phyloP scores from a whole-genome alignment of 805 yeast species.

The Candida insectorum region DNA sequence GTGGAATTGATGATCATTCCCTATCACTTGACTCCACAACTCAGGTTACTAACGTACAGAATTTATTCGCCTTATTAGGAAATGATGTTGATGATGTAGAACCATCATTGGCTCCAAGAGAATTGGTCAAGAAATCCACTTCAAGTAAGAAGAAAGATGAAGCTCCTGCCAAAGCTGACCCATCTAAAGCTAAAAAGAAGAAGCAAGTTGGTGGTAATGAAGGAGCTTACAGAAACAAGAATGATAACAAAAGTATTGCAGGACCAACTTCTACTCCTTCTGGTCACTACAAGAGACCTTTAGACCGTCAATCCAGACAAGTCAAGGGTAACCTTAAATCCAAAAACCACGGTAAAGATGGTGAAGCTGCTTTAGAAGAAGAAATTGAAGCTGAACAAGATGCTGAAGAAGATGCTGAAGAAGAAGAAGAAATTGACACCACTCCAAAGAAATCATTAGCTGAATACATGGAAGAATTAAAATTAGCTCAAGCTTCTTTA shows the following conservation, averaged over 20 bases:
- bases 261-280: slow-evolving; percentile 51
- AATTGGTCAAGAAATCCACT: slow-evolving; percentile 75
- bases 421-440: slow-evolving; percentile 37
- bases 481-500: slow-evolving; percentile 42
- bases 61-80: slow-evolving; percentile 80
- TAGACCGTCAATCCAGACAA: slow-evolving; percentile 85
- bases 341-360: slow-evolving; percentile 83
- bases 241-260: slow-evolving; percentile 68
- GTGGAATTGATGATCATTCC: too few species aligned
- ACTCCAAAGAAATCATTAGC: slow-evolving; percentile 66
- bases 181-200: slow-evolving; percentile 71
- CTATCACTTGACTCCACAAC: too few species aligned
- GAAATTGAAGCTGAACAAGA: slow-evolving; percentile 43
- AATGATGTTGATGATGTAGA: slow-evolving; percentile 85
- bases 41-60: slow-evolving; percentile 36
- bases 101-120: slow-evolving; percentile 59
- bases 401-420: slow-evolving; percentile 46
- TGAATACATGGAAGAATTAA: slow-evolving; percentile 77
- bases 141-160: slow-evolving; percentile 84
- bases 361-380: slow-evolving; percentile 63
- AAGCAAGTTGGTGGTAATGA: slow-evolving; percentile 80
- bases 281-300: slow-evolving; percentile 54
- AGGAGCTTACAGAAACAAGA: slow-evolving; percentile 74
- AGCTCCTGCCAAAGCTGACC: slow-evolving; percentile 79
- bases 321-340: slow-evolving; percentile 80